Evolutionary conservation across 2,329 filamentous ascomycete species (phyloP).

Genomic region (Zopfia rhizophila): DNA sequence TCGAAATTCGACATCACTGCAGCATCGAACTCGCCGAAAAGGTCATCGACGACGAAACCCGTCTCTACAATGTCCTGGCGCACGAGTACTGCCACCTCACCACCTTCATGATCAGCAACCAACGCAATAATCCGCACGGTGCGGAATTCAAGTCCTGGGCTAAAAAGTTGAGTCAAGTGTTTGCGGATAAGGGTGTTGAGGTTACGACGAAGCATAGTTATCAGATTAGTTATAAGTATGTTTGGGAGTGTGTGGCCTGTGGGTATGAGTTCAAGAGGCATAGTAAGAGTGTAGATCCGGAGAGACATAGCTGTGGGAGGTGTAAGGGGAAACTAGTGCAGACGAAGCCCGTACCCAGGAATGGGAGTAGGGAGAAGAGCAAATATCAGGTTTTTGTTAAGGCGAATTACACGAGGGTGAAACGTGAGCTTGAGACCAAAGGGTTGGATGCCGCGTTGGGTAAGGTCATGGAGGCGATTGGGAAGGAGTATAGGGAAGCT

Average conservation of each 20-base stretch:
- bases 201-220: conserved; percentile 94
- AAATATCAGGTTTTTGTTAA: conserved; percentile 72
- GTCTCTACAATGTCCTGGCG: conserved; percentile 88
- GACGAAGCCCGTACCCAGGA: conserved; percentile 79
- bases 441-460: conserved; percentile 62
- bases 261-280: conserved; percentile 81
- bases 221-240: conserved; percentile 89
- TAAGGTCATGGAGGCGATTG: conserved; percentile 75
- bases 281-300: conserved; percentile 82
- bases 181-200: conserved; percentile 71
- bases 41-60: conserved; percentile 78
- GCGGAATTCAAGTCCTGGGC: conserved; percentile 82
- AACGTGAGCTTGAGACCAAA: conserved; percentile 57
- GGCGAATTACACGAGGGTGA: conserved; percentile 69
- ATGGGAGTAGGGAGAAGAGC: conserved; percentile 42
- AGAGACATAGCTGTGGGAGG: conserved; percentile 76
- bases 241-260: conserved; percentile 82
- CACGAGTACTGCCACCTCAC: conserved; percentile 97
- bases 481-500: conserved; percentile 67
- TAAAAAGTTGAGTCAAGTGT: conserved; percentile 63
- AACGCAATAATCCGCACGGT: conserved; percentile 83
- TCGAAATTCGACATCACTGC: conserved; percentile 68
- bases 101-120: conserved; percentile 85
- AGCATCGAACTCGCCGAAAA: conserved; percentile 90
- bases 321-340: conserved; percentile 78